phyloP scores from a whole-genome alignment of 768 basidiomycete species.

The Phanerodontia chrysosporium region DNA sequence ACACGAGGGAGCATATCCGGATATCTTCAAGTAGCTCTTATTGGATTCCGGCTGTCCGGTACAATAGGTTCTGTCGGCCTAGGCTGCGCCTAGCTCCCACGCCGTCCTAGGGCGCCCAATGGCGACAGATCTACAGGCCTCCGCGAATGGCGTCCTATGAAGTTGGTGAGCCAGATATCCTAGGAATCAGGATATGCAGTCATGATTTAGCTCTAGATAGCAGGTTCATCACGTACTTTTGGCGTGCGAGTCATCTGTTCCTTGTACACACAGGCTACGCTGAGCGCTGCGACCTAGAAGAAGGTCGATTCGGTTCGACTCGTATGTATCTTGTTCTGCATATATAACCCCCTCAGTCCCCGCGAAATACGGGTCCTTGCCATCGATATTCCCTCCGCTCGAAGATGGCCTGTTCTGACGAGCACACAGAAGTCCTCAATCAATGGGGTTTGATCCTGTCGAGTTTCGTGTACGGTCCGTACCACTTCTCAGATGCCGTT shows the following conservation, averaged over 20 bases:
- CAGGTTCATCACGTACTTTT: too few relatives aligned
- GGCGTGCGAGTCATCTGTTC: too few relatives aligned
- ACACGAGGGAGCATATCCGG: background rate
- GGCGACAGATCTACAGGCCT: background rate
- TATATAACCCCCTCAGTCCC: too few relatives aligned
- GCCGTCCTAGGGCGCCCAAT: background rate
- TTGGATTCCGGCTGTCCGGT: background rate
- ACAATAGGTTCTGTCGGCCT: background rate
- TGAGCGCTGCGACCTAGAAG: too few relatives aligned
- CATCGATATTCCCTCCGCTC: background rate
- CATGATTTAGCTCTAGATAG: too few relatives aligned
- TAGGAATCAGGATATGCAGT: too few relatives aligned
- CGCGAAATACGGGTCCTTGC: too few relatives aligned
- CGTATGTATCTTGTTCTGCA: too few relatives aligned
- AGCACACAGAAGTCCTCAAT: slow-evolving; percentile 5
- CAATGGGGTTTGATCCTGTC: slow-evolving; percentile 12
- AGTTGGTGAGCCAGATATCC: background rate
- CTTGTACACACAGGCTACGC: too few relatives aligned
- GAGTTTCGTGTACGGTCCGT: slow-evolving; percentile 9
- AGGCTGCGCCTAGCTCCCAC: background rate
- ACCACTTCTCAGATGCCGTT: background rate
- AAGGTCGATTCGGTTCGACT: too few relatives aligned
- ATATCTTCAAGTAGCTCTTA: background rate
- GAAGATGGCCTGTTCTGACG: background rate
- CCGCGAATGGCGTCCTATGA: background rate